These are phyloP conservation scores for Kalanchoe fedtschenkoi DNA, from an alignment of 164 flowering plant species.

Conservation along the genomic window DNA sequence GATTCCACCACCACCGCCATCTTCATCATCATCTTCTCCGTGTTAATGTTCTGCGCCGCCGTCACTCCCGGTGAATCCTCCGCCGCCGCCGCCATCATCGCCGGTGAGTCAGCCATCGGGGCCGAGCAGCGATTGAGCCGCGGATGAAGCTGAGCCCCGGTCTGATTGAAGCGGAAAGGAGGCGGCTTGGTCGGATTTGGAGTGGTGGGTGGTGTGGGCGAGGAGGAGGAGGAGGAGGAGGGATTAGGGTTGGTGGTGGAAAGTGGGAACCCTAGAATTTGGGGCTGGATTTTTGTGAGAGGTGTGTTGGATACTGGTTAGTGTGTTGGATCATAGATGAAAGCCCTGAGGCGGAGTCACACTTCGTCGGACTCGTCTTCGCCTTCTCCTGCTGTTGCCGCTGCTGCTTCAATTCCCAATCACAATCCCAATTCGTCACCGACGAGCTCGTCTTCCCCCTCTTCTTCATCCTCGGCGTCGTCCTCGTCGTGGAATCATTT, in stretches of 20 bases:
- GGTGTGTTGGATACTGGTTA: neutral
- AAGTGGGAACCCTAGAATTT: conserved; percentile 13
- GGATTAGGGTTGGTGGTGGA: neutral
- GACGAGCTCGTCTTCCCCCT: conserved; percentile 28
- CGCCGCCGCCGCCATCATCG: conserved; percentile 2
- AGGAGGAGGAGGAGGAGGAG: conserved; percentile 9
- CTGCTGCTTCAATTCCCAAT: neutral
- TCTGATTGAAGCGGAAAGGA: conserved; percentile 1
- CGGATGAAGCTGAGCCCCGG: too few species aligned
- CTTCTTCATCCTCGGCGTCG: conserved; percentile 20
- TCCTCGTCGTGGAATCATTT: conserved; percentile 80
- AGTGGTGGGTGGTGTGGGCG: neutral
- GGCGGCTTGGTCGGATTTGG: neutral
- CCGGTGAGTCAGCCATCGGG: neutral
- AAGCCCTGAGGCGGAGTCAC: conserved; percentile 59
- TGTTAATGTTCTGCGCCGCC: neutral
- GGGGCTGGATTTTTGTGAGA: neutral
- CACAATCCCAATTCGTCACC: conserved; percentile 23
- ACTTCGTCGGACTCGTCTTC: conserved; percentile 39
- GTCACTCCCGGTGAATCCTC: neutral
- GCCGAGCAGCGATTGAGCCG: too few species aligned
- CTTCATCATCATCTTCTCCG: conserved; percentile 4
- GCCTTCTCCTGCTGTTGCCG: conserved; percentile 11
- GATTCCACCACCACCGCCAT: neutral
- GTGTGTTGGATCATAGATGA: conserved; percentile 37